phyloP scores from a whole-genome alignment of 83 land plant genomes.

The Picea mariana region DNA sequence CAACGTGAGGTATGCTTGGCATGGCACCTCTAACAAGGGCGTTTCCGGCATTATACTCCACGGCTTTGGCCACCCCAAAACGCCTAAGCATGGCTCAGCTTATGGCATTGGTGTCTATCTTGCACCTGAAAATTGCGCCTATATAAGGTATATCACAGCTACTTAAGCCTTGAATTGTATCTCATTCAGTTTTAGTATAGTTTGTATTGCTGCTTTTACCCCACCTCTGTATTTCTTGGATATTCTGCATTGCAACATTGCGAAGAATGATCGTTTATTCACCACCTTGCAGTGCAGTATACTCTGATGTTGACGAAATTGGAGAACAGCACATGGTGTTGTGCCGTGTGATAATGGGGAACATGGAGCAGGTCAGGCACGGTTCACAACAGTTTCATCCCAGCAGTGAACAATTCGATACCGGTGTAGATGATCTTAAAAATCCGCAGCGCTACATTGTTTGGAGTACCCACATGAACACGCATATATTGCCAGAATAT shows the following conservation, averaged over 20 bases:
- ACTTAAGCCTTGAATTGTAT: no score
- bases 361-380: constrained; percentile 29
- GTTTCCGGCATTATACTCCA: constrained; percentile 29
- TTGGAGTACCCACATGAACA: constrained; percentile 24
- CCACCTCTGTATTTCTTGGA: no score
- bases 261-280: no score
- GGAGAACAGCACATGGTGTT: constrained; percentile 22
- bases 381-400: constrained; percentile 41
- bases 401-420: constrained; percentile 31
- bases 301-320: constrained; percentile 38
- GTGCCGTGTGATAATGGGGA: no score
- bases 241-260: no score
- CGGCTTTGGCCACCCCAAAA: constrained; percentile 23
- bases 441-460: constrained; percentile 39
- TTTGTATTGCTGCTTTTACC: no score
- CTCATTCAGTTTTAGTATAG: no score
- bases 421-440: constrained; percentile 42
- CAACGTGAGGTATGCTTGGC: constrained; percentile 67
- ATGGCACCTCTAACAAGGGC: constrained; percentile 36
- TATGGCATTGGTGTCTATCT: constrained; percentile 69
- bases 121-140: constrained; percentile 34
- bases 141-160: no score
- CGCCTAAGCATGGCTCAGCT: constrained; percentile 10
- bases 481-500: no score
- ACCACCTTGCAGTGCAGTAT: no score